A percentile compares a stretch with the other conserved stretches of the same genome.
Evolutionary conservation across 1,284 basidiomycete genomes (phyloP).

Genomic region (Leccinum subfulvum): DNA sequence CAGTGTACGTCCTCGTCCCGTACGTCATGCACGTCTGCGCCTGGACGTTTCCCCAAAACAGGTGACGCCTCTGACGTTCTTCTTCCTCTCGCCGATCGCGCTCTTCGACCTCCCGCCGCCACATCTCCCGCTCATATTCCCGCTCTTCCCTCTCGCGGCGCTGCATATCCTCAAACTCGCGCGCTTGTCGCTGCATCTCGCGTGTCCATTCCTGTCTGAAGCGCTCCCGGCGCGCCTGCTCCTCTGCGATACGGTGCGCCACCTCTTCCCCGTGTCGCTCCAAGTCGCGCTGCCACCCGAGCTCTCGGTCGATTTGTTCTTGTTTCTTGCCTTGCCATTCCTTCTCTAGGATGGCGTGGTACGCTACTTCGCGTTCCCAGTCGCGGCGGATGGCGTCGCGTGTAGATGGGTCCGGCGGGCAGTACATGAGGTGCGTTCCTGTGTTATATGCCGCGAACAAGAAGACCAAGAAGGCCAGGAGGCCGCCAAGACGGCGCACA

Average conservation of each 20-base stretch:
- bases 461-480: neutral
- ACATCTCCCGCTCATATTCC: constrained; percentile 4
- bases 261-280: constrained; percentile 1
- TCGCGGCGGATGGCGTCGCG: constrained; percentile 2
- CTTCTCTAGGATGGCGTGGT: neutral
- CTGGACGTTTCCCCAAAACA: constrained; percentile 24
- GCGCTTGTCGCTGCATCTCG: neutral
- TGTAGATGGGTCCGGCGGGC: constrained; percentile 2
- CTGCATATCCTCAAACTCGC: neutral
- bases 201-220: neutral
- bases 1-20: constrained; percentile 28
- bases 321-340: constrained; percentile 4
- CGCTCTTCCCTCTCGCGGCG: neutral
- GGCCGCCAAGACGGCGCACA: neutral
- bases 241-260: neutral
- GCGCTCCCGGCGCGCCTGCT: neutral
- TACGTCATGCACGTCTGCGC: constrained; percentile 23
- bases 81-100: constrained; percentile 25
- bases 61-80: constrained; percentile 18
- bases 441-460: neutral
- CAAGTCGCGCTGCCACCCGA: neutral
- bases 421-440: neutral
- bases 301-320: neutral
- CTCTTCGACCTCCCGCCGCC: constrained; percentile 15
- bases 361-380: constrained; percentile 1